A percentile compares a stretch with the other conserved stretches of the same genome.
phyloP scores from a whole-genome alignment of 2,329 filamentous ascomycete species.

The Podosphaera fusca region DNA sequence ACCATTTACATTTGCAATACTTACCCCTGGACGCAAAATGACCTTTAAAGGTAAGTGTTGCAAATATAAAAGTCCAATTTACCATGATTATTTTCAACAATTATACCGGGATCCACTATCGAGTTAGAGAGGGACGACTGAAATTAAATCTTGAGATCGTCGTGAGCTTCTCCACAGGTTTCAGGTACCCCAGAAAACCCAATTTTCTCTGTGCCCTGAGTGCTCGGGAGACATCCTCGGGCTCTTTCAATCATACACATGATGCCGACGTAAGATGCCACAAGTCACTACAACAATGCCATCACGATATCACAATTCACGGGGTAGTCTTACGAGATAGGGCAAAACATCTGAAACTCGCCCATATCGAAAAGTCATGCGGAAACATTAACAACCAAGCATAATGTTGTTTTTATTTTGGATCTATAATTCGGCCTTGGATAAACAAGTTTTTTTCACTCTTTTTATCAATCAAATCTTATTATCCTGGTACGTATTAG shows the following conservation, averaged over 20 bases:
- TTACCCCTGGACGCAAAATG: too few species aligned
- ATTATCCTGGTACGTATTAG: not conserved
- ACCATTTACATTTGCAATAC: too few species aligned
- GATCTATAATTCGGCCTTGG: not conserved
- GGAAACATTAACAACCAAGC: not conserved
- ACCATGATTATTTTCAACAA: too few species aligned
- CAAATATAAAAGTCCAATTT: too few species aligned
- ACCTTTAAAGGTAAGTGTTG: too few species aligned
- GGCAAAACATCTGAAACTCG: not conserved
- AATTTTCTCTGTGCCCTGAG: not conserved
- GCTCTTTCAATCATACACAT: not conserved
- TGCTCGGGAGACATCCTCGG: not conserved
- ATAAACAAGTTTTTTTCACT: not conserved
- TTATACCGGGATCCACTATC: too few species aligned
- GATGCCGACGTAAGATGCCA: too few species aligned
- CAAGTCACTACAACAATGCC: too few species aligned
- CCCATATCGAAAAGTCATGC: not conserved
- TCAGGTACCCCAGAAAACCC: not conserved
- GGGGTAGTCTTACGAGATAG: too few species aligned
- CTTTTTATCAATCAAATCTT: not conserved
- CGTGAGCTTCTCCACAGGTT: not conserved
- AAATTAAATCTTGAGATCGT: not conserved
- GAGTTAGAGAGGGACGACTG: too few species aligned
- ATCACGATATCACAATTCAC: too few species aligned
- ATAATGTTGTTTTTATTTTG: not conserved